A percentile compares a stretch with the other conserved stretches of the same genome.
Evolutionary conservation across 345 rosid species (phyloP).

Genomic region (Adansonia digitata): DNA sequence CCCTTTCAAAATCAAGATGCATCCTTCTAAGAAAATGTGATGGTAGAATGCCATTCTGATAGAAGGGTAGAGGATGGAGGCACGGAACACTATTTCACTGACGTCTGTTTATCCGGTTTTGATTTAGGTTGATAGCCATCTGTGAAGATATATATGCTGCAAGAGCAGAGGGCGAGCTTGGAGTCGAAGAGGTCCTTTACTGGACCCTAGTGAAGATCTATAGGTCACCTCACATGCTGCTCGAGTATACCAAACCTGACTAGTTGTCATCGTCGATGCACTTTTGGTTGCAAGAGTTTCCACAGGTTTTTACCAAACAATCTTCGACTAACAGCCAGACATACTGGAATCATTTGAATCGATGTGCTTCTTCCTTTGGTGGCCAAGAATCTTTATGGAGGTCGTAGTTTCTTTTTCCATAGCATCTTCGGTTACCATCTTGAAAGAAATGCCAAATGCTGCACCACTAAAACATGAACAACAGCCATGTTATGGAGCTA

Average conservation of each 20-base stretch:
- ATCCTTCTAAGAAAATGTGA: not conserved
- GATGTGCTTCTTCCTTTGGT: not conserved
- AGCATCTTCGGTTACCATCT: not conserved
- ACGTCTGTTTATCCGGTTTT: conserved; percentile 14
- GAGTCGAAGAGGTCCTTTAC: conserved; percentile 94
- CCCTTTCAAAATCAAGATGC: not conserved
- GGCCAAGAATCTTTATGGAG: not conserved
- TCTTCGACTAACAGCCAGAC: not conserved
- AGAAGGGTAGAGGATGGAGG: not conserved
- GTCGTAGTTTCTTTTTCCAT: not conserved
- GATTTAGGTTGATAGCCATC: conserved; percentile 79
- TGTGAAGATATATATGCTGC: conserved; percentile 96
- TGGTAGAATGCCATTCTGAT: not conserved
- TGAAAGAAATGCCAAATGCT: not conserved
- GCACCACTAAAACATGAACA: not conserved
- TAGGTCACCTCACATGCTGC: conserved; percentile 98
- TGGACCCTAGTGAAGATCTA: conserved; percentile 96
- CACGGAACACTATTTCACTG: not conserved
- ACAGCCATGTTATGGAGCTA: not conserved
- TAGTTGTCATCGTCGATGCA: conserved; percentile 24
- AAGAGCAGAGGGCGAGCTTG: conserved; percentile 95
- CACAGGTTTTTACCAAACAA: not conserved
- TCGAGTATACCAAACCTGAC: conserved; percentile 86
- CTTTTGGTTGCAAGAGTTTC: conserved; percentile 1
- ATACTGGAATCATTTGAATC: not conserved